Base-by-base conservation (phyloP, 805 yeast species). In the Wickerhamomyces tratensis region DNA sequence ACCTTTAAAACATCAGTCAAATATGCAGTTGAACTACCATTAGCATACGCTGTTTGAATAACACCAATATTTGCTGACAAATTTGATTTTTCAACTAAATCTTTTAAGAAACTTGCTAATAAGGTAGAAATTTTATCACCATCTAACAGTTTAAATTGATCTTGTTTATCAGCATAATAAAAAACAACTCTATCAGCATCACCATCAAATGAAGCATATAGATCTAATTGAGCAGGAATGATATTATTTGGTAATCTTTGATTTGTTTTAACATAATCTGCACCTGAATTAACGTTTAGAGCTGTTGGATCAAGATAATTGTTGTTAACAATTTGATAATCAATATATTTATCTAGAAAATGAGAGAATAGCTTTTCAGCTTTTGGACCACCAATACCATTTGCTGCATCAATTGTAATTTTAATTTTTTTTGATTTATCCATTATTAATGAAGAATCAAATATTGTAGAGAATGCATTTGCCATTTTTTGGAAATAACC, bases 1-100 rank as follows among this genome's bases (percentile, higher is more conserved):
- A 86, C 63, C 41, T 76, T 69, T 52, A 91, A 69, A 1, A 61
- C 67, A 2, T 79, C 64, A 37, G 71, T 70, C 29, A 91, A 67
- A 56, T 77, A 91, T 34, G 72, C 65, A 0, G 98, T 86, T 2
- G 97, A 85, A 7, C 83, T 76, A 10, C 98, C 98, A 59, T 93
- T 93, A 40, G 98, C 98, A 57, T 93, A 93, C 1, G 98, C 98
- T 1, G 98, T 93, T 66, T 93, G 98, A 31, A 93, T 88, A 5
- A 89, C 93, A 8, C 97, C 98, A 44, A 84, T 65, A 9, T 55
- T 49, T 12, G 66, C 56, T 6, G 59, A 51, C 12, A 69, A 46
- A 5, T 67, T 67, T 7, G 77, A 64, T 39, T 73, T 62, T n/a
- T 64, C 54, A 25, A 79, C 58, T 38, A 81, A 58, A 13, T 74